These are phyloP conservation scores for Gentiana dahurica DNA, from an alignment of 257 asterid species.

Conservation along the genomic window DNA sequence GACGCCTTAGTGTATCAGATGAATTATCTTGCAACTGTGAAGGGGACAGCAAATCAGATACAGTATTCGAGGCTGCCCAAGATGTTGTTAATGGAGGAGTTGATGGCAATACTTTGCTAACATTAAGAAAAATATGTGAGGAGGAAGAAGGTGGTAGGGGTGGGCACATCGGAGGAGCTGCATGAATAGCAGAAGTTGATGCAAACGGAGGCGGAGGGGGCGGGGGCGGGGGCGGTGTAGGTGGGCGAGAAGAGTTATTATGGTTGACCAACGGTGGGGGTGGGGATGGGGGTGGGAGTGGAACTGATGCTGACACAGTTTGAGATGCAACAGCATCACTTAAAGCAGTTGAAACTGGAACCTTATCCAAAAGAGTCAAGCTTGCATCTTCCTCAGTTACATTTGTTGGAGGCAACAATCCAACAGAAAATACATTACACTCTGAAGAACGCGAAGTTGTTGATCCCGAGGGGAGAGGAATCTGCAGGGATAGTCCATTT, in stretches of 20 bases:
- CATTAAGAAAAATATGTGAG: conserved; percentile 21
- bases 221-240: no score
- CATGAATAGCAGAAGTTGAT: conserved; percentile 7
- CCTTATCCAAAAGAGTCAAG: no score
- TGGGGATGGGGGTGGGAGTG: conserved; percentile 16
- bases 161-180: conserved; percentile 3
- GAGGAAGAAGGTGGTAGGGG: conserved; percentile 18
- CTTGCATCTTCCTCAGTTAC: no score
- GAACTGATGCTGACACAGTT: neutral
- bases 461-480: conserved; percentile 5
- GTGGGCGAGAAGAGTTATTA: no score
- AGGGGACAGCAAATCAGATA: neutral
- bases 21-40: conserved; percentile 8
- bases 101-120: conserved; percentile 23
- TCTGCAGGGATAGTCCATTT: conserved; percentile 13
- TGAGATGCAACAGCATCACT: no score
- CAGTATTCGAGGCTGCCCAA: conserved; percentile 14
- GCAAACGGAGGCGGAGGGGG: conserved; percentile 13
- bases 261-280: conserved; percentile 14
- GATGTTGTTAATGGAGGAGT: conserved; percentile 41
- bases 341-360: no score
- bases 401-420: no score
- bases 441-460: conserved; percentile 22
- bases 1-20: conserved; percentile 10
- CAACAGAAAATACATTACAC: no score